Evolutionary conservation across 345 rosid species (phyloP).

Genomic region (Trapa bicornis): DNA sequence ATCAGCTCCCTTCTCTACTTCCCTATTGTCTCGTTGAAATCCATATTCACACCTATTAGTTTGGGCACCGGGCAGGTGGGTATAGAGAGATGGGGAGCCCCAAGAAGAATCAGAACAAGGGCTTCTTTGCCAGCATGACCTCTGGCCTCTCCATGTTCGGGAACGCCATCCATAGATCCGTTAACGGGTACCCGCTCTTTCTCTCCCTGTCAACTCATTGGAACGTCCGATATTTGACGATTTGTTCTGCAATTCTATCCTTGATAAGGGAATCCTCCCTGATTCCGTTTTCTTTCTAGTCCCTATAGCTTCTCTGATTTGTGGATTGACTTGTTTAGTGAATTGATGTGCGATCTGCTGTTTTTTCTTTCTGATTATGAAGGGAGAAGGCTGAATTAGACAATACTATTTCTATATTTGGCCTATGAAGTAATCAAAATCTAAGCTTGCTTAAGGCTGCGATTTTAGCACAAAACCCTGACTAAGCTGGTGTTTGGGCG

Average conservation of each 20-base stretch:
- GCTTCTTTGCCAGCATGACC: slow-evolving; percentile 57
- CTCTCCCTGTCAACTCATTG: background rate
- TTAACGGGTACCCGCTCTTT: slow-evolving; percentile 30
- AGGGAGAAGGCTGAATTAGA: background rate
- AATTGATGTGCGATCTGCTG: slow-evolving; percentile 8
- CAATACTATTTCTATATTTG: background rate
- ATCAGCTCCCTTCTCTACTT: background rate
- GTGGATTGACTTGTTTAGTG: background rate
- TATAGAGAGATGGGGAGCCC: slow-evolving; percentile 33
- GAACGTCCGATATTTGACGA: background rate
- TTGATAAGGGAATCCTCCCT: background rate
- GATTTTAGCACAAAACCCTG: background rate
- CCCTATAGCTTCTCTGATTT: background rate
- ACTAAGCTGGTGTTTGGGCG: background rate
- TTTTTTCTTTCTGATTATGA: background rate
- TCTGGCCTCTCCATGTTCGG: slow-evolving; percentile 58
- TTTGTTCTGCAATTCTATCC: background rate
- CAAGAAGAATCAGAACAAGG: slow-evolving; percentile 33
- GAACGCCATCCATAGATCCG: slow-evolving; percentile 58
- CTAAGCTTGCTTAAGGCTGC: background rate
- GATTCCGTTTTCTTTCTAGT: background rate
- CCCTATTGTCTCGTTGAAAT: background rate
- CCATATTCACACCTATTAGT: background rate
- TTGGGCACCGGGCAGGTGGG: background rate
- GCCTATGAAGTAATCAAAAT: background rate